A percentile compares a stretch with the other conserved stretches of the same genome.
phyloP scores from a whole-genome alignment of 805 yeast genomes.

The Groenewaldozyma tartarivorans region DNA sequence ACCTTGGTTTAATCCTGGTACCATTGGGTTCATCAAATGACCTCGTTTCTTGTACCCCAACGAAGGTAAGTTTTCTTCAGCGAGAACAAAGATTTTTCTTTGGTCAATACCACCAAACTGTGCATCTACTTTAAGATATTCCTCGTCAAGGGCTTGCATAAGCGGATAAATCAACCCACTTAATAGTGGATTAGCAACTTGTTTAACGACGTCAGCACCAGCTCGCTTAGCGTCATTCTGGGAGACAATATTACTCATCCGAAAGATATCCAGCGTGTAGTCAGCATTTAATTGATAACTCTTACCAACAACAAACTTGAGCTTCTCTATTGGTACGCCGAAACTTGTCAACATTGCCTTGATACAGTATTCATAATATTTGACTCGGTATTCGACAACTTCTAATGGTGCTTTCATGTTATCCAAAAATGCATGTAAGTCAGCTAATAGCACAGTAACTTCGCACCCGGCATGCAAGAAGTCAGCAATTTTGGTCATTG shows the following conservation, averaged over 20 bases:
- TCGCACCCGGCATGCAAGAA: conserved; percentile 94
- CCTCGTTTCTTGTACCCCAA: conserved; percentile 96
- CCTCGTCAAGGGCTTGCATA: conserved; percentile 98
- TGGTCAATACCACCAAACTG: conserved; percentile 99
- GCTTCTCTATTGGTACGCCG: conserved; percentile 84
- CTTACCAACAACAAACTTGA: conserved; percentile 78
- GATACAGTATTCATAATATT: conserved; percentile 75
- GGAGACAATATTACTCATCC: conserved; percentile 71
- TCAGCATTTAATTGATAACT: conserved; percentile 73
- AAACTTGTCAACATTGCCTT: conserved; percentile 79
- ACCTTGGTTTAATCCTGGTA: conserved; percentile 94
- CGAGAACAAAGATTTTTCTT: conserved; percentile 92
- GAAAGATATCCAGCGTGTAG: conserved; percentile 85
- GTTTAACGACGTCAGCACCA: conserved; percentile 99
- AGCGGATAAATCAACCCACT: conserved; percentile 93
- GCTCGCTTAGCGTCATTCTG: conserved; percentile 98
- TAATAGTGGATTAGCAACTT: conserved; percentile 86
- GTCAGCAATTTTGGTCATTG: conserved; percentile 94
- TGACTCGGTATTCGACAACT: conserved; percentile 78
- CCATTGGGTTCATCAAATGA: conserved; percentile 98
- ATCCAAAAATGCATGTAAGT: conserved; percentile 91
- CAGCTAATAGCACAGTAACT: conserved; percentile 85
- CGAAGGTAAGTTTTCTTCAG: conserved; percentile 83
- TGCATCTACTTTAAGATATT: conserved; percentile 76
- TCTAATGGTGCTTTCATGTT: conserved; percentile 98